phyloP scores from a whole-genome alignment of 2,329 filamentous ascomycete species.

The Pochonia chlamydosporia region DNA sequence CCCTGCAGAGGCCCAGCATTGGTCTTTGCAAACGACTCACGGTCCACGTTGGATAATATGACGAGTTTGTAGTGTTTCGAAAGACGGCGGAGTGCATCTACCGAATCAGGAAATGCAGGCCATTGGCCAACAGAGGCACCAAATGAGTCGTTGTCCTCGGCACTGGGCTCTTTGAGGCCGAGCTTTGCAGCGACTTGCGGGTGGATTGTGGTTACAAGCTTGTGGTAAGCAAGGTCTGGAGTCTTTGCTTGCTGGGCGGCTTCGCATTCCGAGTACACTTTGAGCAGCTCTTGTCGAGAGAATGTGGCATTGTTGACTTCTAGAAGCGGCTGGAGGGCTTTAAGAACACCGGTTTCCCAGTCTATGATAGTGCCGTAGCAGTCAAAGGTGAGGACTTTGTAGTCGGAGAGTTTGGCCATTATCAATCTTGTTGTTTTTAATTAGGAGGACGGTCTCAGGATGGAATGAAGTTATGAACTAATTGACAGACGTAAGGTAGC shows the following conservation, averaged over 20 bases:
- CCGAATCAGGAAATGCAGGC: conserved; percentile 52
- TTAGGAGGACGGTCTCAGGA: too few species aligned
- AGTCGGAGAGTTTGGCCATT: conserved; percentile 1
- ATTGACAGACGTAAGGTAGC: too few species aligned
- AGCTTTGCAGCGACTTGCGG: conserved; percentile 25
- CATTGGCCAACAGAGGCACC: conserved; percentile 47
- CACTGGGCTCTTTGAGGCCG: conserved; percentile 22
- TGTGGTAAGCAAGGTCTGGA: conserved; percentile 31
- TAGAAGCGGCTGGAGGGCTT: conserved; percentile 41
- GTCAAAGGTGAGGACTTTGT: conserved; percentile 58
- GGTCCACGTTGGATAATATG: conserved; percentile 56
- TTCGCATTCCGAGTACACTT: conserved; percentile 43
- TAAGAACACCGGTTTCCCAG: conserved; percentile 64
- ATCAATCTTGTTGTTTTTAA: neutral
- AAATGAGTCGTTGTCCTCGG: conserved; percentile 19
- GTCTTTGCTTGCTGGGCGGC: conserved; percentile 52
- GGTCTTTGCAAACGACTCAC: conserved; percentile 20
- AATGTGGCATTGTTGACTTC: conserved; percentile 13
- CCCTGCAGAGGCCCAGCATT: conserved; percentile 35
- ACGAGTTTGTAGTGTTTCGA: conserved; percentile 50
- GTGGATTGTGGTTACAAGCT: conserved; percentile 38
- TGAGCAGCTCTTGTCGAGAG: conserved; percentile 31
- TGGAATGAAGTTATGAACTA: neutral
- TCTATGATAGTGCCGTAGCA: conserved; percentile 76
- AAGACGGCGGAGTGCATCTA: conserved; percentile 44